A percentile compares a stretch with the other conserved stretches of the same genome.
Conservation (phyloP, 2,329 filamentous ascomycete species). For the Laburnicola sp. region DNA sequence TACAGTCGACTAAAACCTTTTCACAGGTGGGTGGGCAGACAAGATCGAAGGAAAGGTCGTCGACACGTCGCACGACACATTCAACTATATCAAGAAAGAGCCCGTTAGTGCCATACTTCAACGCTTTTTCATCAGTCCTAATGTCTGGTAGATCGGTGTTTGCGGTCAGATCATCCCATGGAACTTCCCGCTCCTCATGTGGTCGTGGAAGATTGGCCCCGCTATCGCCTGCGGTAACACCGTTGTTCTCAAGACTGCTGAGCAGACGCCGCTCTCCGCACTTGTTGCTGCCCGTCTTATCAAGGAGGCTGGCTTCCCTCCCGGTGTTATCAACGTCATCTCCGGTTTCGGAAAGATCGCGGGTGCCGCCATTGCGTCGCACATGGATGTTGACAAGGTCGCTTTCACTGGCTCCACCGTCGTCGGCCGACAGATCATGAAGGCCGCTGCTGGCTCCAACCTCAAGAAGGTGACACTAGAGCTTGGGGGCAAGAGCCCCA, state of each 20-base stretch:
- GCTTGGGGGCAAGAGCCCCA: constrained; percentile 78
- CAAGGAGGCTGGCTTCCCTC: constrained; percentile 77
- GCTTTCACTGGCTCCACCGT: constrained; percentile 79
- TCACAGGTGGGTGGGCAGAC: constrained; percentile 77
- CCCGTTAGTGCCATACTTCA: constrained; percentile 54
- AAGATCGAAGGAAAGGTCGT: constrained; percentile 89
- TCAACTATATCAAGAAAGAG: constrained; percentile 82
- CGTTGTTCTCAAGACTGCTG: constrained; percentile 73
- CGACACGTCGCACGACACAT: constrained; percentile 74
- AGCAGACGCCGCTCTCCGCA: constrained; percentile 73
- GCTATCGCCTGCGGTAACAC: constrained; percentile 74
- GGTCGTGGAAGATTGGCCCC: constrained; percentile 79
- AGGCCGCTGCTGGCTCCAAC: constrained; percentile 75
- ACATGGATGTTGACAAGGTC: constrained; percentile 83
- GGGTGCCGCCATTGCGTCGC: constrained; percentile 72
- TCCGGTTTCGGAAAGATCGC: constrained; percentile 78
- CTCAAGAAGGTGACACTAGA: constrained; percentile 81
- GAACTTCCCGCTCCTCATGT: constrained; percentile 85
- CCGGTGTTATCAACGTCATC: constrained; percentile 75
- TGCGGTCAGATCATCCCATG: constrained; percentile 88
- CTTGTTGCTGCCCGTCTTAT: constrained; percentile 67
- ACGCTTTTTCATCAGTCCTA: not conserved
- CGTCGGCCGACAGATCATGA: constrained; percentile 76
- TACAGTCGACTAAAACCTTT: too few species aligned
- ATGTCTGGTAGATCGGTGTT: constrained; percentile 63